These are phyloP conservation scores for Agrocybe pediades DNA, from an alignment of 768 basidiomycete genomes.

Conservation along the genomic window DNA sequence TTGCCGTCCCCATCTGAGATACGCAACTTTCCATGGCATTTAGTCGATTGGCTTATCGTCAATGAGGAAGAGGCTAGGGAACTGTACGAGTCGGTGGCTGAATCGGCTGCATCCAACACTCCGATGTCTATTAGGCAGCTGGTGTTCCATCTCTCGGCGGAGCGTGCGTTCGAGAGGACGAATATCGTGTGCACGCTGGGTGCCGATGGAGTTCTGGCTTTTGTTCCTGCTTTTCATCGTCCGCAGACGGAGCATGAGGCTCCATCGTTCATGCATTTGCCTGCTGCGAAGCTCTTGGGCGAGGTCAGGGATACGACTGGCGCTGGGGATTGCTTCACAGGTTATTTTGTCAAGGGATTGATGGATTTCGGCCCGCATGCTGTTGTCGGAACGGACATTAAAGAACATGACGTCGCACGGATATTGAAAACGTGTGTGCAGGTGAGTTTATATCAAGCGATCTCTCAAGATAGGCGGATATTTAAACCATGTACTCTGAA, in stretches of 20 bases:
- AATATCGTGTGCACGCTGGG: conserved; percentile 63
- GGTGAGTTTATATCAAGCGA: conserved; percentile 28
- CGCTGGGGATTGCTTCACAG: conserved; percentile 66
- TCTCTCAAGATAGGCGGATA: neutral
- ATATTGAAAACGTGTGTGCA: conserved; percentile 43
- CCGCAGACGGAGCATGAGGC: conserved; percentile 15
- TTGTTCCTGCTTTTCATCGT: conserved; percentile 31
- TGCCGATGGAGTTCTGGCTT: conserved; percentile 48
- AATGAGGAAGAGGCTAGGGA: conserved; percentile 53
- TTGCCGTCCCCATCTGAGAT: conserved; percentile 44
- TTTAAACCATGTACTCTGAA: neutral
- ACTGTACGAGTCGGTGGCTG: conserved; percentile 30
- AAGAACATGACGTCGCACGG: conserved; percentile 29
- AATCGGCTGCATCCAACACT: neutral
- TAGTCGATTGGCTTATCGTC: conserved; percentile 56
- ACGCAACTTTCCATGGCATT: conserved; percentile 47
- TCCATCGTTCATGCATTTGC: conserved; percentile 37
- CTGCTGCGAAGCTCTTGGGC: conserved; percentile 46
- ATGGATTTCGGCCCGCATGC: conserved; percentile 40
- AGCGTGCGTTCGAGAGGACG: conserved; percentile 31
- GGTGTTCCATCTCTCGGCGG: conserved; percentile 19
- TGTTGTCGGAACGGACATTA: conserved; percentile 26
- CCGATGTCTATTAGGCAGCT: conserved; percentile 16
- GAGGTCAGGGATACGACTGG: conserved; percentile 56
- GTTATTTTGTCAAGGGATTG: conserved; percentile 57